Conservation (phyloP, 2,329 filamentous ascomycete species). For the Cladosporium oxysporum region DNA sequence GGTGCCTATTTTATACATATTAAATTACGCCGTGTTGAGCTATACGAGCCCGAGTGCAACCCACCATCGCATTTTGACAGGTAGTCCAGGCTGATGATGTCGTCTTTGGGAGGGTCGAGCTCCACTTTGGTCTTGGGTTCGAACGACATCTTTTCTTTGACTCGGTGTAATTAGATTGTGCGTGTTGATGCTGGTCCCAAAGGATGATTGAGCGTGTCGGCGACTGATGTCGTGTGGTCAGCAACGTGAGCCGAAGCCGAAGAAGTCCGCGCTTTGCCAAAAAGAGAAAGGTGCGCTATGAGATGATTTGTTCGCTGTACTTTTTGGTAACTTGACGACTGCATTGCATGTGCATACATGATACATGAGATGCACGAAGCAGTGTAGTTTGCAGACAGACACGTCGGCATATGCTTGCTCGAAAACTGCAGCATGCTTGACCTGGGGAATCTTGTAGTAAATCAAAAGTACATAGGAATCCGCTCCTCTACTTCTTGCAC, state of each 20-base stretch:
- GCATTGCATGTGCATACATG: neutral
- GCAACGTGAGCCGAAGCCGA: neutral
- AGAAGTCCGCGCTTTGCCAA: constrained; percentile 1
- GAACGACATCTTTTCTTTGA: constrained; percentile 49
- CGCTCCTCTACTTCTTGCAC: neutral
- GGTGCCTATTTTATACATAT: constrained; percentile 53
- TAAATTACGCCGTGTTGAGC: neutral
- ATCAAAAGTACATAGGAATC: neutral
- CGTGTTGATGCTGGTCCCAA: neutral
- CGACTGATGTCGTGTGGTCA: constrained; percentile 13
- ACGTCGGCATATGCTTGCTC: neutral
- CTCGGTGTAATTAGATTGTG: neutral
- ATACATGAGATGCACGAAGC: neutral
- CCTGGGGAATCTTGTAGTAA: neutral
- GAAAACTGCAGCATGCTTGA: neutral
- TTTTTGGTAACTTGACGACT: neutral
- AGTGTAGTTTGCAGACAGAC: neutral
- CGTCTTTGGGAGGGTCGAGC: constrained; percentile 82
- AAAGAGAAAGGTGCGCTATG: constrained; percentile 1
- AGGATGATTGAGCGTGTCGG: neutral
- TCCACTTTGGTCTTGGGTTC: constrained; percentile 75
- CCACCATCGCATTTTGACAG: constrained; percentile 81
- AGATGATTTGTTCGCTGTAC: neutral
- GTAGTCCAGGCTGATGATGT: constrained; percentile 78
- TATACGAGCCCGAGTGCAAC: constrained; percentile 33